Conservation (phyloP, 2,329 filamentous ascomycete species). For the Lachnellula occidentalis region DNA sequence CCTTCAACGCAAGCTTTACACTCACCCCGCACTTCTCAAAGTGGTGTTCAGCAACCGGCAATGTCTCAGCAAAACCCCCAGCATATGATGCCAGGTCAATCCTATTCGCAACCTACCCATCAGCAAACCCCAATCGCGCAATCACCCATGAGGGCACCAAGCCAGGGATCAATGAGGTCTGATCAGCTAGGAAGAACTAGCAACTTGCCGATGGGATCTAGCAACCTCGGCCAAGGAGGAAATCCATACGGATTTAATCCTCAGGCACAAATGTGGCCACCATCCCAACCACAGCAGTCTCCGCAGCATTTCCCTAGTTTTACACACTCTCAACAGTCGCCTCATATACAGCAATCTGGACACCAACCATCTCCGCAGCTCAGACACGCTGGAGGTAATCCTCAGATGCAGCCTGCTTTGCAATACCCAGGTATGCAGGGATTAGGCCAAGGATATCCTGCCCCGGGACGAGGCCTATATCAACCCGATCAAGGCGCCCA, state of each 20-base stretch:
- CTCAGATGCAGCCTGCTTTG: conserved; percentile 53
- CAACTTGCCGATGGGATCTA: conserved; percentile 49
- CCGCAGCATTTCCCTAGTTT: conserved; percentile 52
- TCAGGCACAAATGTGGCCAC: conserved; percentile 58
- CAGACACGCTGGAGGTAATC: conserved; percentile 48
- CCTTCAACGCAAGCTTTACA: conserved; percentile 50
- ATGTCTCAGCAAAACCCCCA: conserved; percentile 38
- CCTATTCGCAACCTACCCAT: conserved; percentile 68
- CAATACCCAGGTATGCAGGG: conserved; percentile 59
- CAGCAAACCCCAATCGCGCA: conserved; percentile 67
- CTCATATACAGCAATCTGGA: conserved; percentile 40
- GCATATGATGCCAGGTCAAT: conserved; percentile 43
- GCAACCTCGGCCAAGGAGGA: conserved; percentile 43
- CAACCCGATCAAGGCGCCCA: conserved; percentile 57
- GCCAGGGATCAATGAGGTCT: conserved; percentile 49
- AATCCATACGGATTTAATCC: conserved; percentile 56
- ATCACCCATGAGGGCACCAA: conserved; percentile 66
- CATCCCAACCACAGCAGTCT: conserved; percentile 56
- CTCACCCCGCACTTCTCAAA: conserved; percentile 52
- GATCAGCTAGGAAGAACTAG: conserved; percentile 64
- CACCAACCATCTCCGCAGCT: conserved; percentile 55
- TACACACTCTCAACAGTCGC: conserved; percentile 40
- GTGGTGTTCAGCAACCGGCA: conserved; percentile 48
- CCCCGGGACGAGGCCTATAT: conserved; percentile 53
- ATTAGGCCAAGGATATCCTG: conserved; percentile 52